A percentile compares a stretch with the other conserved stretches of the same genome.
Evolutionary conservation across 495 filamentous ascomycete genomes (phyloP).

Genomic region (Aeminium ludgeri): DNA sequence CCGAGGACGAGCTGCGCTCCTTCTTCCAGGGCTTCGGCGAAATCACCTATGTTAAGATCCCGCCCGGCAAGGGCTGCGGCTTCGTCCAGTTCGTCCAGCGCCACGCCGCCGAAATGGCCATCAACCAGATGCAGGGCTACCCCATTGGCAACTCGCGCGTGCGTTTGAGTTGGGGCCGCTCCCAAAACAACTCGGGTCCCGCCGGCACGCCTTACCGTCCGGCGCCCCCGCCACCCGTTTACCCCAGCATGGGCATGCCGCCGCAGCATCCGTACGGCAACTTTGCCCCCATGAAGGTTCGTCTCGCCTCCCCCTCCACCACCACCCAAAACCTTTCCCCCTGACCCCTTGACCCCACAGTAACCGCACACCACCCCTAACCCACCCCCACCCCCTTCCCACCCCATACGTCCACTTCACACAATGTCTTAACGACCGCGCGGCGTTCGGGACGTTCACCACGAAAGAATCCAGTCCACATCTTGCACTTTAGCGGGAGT

Average conservation of each 20-base stretch:
- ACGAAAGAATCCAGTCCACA: neutral
- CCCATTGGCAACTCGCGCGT: constrained; percentile 98
- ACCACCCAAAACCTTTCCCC: neutral
- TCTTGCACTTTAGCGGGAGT: constrained; percentile 10
- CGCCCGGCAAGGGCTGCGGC: constrained; percentile 94
- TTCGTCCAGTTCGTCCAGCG: constrained; percentile 99
- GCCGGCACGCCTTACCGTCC: constrained; percentile 95
- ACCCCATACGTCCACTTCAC: no score
- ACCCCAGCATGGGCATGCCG: constrained; percentile 64
- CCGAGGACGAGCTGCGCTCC: constrained; percentile 94
- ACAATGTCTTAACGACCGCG: no score
- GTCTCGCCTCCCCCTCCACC: constrained; percentile 10
- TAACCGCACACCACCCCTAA: constrained; percentile 5
- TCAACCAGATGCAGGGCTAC: constrained; percentile 99
- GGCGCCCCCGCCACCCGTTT: constrained; percentile 72
- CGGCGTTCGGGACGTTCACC: no score
- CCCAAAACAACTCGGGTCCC: constrained; percentile 96
- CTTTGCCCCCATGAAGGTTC: constrained; percentile 61
- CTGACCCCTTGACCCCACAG: neutral
- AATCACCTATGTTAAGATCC: constrained; percentile 99
- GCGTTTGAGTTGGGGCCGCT: constrained; percentile 89
- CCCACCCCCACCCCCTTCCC: no score
- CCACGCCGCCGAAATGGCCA: constrained; percentile 98
- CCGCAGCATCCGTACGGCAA: constrained; percentile 52
- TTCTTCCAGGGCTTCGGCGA: constrained; percentile 99